Evolutionary conservation across 164 flowering plant genomes (phyloP), one percentile per base, ranked within the genome.

Genomic region (Litsea cubeba): DNA sequence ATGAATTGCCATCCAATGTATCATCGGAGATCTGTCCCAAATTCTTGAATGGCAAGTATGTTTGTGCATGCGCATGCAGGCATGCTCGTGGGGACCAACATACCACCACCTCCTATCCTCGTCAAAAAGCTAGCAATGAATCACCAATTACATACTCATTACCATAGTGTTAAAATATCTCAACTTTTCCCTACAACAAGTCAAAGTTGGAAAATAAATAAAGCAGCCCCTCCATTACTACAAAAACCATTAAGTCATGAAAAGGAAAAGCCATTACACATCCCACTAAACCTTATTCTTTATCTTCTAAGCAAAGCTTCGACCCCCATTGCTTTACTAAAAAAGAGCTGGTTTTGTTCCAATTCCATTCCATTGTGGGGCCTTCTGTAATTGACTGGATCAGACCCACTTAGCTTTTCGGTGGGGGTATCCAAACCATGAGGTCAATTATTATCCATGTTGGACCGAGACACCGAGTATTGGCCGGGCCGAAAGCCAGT

Each of bases 161-260:
- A 40, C 57, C 71, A 12, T 22, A 20, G 14, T 12, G 5, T 5
- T 46, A 46, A 46, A n/a, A 32, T 18, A 32, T 26, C 57, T 1
- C 32, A 24, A 11, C 60, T 70, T 70, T 70, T 70, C 40, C 72
- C 72, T 0, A 70, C 72, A 54, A 22, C 20, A 49, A 50, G 60
- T 70, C 72, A 70, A 70, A 70, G 72, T 70, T 50, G 25, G 51
- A 20, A 24, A 15, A n/a, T 15, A 70, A 51, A 50, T 15, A 70
- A 51, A 50, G 72, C 72, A 70, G 4, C 23, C 72, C n/a, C 62
- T 51, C 51, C 71, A 50, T 50, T 23, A 69, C 60, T 46, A 69
- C 71, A 30, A 24, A 24, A 70, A 70, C 62, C 23, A 2, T 17
- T 26, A 24, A 46, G 24, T 35, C 17, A 35, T 26, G 20, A 28